Evolutionary conservation across 208 protist genomes (phyloP).

Genomic region (Herpetomonas samuelpessoai): DNA sequence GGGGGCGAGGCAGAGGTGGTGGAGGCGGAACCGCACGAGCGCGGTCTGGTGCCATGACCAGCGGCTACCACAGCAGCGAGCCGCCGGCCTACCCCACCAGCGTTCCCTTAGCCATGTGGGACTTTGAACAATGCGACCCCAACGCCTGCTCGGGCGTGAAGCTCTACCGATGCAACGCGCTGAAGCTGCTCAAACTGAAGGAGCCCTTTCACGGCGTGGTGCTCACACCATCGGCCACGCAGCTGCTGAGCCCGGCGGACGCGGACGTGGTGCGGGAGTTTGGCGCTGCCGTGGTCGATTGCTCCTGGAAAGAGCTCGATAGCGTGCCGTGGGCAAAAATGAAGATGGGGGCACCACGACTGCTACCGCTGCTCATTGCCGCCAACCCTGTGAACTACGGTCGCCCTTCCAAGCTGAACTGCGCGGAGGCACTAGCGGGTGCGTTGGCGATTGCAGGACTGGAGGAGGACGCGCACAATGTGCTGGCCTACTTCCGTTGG

Average conservation of each 20-base stretch:
- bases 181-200: conserved; percentile 84
- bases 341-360: conserved; percentile 79
- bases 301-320: conserved; percentile 97
- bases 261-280: conserved; percentile 70
- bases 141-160: conserved; percentile 97
- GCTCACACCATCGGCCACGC: conserved; percentile 92
- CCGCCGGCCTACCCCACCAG: conserved; percentile 55
- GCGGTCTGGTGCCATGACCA: conserved; percentile 6
- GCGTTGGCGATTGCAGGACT: conserved; percentile 94
- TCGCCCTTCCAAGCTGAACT: conserved; percentile 96
- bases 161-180: conserved; percentile 88
- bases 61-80: conserved; percentile 32
- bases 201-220: conserved; percentile 95
- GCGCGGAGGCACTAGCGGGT: conserved; percentile 96
- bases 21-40: conserved; percentile 16
- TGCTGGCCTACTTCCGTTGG: conserved; percentile 97
- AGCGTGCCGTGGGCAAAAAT: conserved; percentile 95
- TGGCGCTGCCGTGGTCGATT: conserved; percentile 99
- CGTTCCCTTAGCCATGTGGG: conserved; percentile 96
- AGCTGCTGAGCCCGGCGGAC: conserved; percentile 95
- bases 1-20: conserved; percentile 28
- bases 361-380: conserved; percentile 98
- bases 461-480: conserved; percentile 82
- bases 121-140: conserved; percentile 98
- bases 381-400: conserved; percentile 99